These are phyloP conservation scores for Tylopilus subfusipes DNA, from an alignment of 768 basidiomycete species.

Conservation along the genomic window DNA sequence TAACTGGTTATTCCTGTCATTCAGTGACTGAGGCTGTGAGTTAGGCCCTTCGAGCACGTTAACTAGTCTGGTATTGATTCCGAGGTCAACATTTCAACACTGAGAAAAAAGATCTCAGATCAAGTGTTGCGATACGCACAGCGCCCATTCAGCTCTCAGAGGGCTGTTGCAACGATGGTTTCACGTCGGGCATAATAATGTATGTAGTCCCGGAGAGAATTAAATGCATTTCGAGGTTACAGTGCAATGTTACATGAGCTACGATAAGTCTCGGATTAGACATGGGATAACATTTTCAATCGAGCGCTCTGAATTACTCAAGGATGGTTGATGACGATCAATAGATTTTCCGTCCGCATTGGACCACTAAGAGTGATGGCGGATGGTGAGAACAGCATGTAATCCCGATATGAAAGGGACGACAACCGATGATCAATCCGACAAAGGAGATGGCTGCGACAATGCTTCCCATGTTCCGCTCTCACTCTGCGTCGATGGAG, in stretches of 20 bases:
- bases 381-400: background rate
- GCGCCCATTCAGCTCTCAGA: no score
- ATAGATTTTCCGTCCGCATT: background rate
- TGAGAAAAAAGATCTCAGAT: no score
- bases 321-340: background rate
- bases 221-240: background rate
- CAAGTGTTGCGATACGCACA: no score
- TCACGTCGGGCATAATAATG: no score
- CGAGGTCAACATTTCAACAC: no score
- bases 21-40: background rate
- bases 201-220: no score
- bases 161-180: no score
- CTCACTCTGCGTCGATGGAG: conserved; percentile 28
- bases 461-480: conserved; percentile 30
- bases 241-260: background rate
- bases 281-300: background rate
- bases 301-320: background rate
- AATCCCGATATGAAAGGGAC: background rate
- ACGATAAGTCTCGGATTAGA: background rate
- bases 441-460: conserved; percentile 28
- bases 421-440: conserved; percentile 11
- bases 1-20: background rate
- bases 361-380: background rate
- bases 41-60: background rate
- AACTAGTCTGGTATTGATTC: background rate